phyloP scores from a whole-genome alignment of 768 basidiomycete genomes.

The Collybia nuda region DNA sequence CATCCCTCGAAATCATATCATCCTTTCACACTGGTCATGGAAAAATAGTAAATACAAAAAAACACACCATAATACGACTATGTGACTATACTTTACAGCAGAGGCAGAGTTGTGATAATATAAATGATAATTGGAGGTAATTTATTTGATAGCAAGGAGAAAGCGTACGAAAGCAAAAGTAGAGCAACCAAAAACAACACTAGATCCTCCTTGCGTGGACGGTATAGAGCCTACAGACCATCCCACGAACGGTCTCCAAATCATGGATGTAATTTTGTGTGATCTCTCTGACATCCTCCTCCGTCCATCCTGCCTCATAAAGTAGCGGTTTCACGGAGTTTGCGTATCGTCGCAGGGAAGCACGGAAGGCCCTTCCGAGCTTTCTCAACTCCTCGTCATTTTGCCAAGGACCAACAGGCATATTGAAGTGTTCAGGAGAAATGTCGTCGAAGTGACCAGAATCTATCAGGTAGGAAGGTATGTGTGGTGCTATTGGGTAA shows the following conservation, averaged over 20 bases:
- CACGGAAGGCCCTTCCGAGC: slow-evolving; percentile 44
- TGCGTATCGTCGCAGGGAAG: slow-evolving; percentile 39
- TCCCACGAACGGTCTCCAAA: slow-evolving; percentile 41
- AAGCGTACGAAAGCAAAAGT: too few relatives aligned
- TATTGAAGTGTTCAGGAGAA: slow-evolving; percentile 26
- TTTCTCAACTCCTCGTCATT: slow-evolving; percentile 25
- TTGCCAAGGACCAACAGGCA: slow-evolving; percentile 63
- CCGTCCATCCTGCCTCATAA: slow-evolving; percentile 33
- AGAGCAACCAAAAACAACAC: neutral
- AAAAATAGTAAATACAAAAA: too few relatives aligned
- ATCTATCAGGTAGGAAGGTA: slow-evolving; percentile 35
- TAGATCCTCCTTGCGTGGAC: slow-evolving; percentile 38
- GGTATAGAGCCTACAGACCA: slow-evolving; percentile 48
- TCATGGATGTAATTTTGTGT: slow-evolving; percentile 45
- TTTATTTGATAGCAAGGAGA: too few relatives aligned
- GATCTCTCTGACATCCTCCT: slow-evolving; percentile 36
- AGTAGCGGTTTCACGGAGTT: slow-evolving; percentile 51
- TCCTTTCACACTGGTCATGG: too few relatives aligned
- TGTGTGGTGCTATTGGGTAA: slow-evolving; percentile 28
- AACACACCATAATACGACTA: too few relatives aligned
- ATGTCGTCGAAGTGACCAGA: slow-evolving; percentile 43
- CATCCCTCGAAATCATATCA: too few relatives aligned
- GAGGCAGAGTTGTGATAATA: too few relatives aligned
- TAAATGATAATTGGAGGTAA: too few relatives aligned
- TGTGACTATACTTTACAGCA: too few relatives aligned